phyloP scores from a whole-genome alignment of 768 basidiomycete genomes.

The Boletus vinaceobasis region DNA sequence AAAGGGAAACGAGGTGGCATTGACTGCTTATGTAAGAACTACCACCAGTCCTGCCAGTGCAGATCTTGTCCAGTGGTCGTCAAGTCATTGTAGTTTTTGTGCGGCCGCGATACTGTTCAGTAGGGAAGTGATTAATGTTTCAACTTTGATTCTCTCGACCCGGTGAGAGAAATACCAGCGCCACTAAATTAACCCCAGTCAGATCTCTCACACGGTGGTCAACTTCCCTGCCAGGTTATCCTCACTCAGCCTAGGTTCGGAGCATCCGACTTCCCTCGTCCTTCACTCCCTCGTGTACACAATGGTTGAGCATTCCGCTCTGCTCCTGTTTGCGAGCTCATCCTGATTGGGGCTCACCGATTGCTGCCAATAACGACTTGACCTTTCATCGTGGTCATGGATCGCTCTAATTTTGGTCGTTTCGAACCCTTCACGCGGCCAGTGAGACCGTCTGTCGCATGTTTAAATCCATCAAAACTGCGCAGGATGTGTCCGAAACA shows the following conservation, averaged over 20 bases:
- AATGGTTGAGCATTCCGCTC: not conserved
- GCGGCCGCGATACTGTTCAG: not conserved
- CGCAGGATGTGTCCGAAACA: not conserved
- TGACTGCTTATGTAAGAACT: not conserved
- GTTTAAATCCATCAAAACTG: not conserved
- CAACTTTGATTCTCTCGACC: not conserved
- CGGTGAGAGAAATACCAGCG: not conserved
- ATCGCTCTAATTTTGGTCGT: constrained; percentile 10
- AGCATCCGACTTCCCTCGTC: not conserved
- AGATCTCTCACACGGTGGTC: not conserved
- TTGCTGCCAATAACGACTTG: not conserved
- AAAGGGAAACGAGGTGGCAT: too few species aligned
- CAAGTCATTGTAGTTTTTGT: not conserved
- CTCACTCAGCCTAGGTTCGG: not conserved
- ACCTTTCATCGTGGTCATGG: not conserved
- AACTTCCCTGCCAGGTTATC: not conserved
- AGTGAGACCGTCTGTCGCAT: not conserved
- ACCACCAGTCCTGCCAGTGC: not conserved
- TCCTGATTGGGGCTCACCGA: not conserved
- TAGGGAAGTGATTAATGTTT: not conserved
- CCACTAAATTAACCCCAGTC: not conserved
- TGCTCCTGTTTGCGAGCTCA: not conserved
- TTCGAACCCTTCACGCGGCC: not conserved
- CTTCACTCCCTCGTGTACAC: not conserved
- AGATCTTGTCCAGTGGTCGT: not conserved